Percentiles rank a stretch among this genome's conserved stretches.
These are phyloP conservation scores for Ophiocordyceps camponoti-saundersi DNA, from an alignment of 2,329 filamentous ascomycete genomes.

Conservation along the genomic window DNA sequence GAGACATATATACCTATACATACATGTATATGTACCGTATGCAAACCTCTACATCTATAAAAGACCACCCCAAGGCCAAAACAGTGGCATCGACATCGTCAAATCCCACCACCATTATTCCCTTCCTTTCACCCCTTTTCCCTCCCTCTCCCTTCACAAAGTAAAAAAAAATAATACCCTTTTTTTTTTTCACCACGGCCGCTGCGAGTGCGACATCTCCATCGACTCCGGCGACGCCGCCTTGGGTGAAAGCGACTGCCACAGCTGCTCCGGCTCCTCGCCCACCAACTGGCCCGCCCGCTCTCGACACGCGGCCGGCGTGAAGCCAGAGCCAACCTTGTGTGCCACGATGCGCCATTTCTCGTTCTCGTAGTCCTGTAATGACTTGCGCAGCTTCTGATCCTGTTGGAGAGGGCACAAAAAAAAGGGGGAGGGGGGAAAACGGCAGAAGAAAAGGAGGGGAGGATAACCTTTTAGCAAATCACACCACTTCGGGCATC, in stretches of 20 bases:
- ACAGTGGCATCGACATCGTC: background rate
- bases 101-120: background rate
- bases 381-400: slow-evolving; percentile 56
- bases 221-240: slow-evolving; percentile 9
- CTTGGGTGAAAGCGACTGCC: slow-evolving; percentile 38
- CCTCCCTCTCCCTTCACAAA: background rate
- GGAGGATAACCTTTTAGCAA: background rate
- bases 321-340: slow-evolving; percentile 82
- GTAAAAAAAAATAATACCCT: too few relatives aligned
- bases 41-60: too few relatives aligned
- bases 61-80: too few relatives aligned
- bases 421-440: too few relatives aligned
- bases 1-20: too few relatives aligned
- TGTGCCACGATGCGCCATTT: slow-evolving; percentile 85
- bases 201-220: slow-evolving; percentile 6
- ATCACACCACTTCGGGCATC: background rate
- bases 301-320: slow-evolving; percentile 72
- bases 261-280: slow-evolving; percentile 25
- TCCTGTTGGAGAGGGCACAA: slow-evolving; percentile 46
- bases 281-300: slow-evolving; percentile 48
- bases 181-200: slow-evolving; percentile 4
- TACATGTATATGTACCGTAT: too few relatives aligned
- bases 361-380: slow-evolving; percentile 78
- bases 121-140: background rate
- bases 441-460: background rate